Percentiles rank a stretch among this genome's conserved stretches.
Conservation (phyloP, 495 filamentous ascomycete genomes). For the Aspergillus campestris region DNA sequence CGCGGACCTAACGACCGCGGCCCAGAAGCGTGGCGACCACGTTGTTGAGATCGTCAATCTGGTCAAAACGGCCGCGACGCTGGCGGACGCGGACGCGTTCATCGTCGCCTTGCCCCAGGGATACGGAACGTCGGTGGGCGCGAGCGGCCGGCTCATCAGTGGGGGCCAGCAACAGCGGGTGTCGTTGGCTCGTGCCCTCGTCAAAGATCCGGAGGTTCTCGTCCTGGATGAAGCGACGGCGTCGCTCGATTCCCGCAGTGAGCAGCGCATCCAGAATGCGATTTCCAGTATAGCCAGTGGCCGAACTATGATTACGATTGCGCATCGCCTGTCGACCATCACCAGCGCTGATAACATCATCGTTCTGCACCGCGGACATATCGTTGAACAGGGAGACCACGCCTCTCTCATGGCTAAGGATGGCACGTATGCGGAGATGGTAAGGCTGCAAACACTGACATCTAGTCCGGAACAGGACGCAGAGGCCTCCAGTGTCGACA, state of each 20-base stretch:
- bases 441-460: constrained; percentile 32
- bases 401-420: constrained; percentile 25
- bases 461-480: constrained; percentile 17
- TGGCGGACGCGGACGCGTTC: constrained; percentile 37
- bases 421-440: constrained; percentile 39
- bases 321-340: constrained; percentile 41
- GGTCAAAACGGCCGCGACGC: constrained; percentile 28
- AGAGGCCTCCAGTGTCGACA: constrained; percentile 11
- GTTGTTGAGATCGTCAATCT: constrained; percentile 32
- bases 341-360: constrained; percentile 59
- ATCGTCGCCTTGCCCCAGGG: constrained; percentile 41
- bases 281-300: constrained; percentile 38
- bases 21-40: constrained; percentile 20
- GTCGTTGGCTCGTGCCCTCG: constrained; percentile 60
- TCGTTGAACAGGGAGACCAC: constrained; percentile 50
- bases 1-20: constrained; percentile 22
- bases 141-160: constrained; percentile 49
- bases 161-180: constrained; percentile 58
- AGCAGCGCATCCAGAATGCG: constrained; percentile 44
- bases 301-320: constrained; percentile 41
- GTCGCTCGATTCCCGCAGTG: constrained; percentile 44
- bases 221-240: constrained; percentile 79
- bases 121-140: constrained; percentile 44
- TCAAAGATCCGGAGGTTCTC: constrained; percentile 72
- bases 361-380: constrained; percentile 46